These are phyloP conservation scores for Trypanosomatidae sp. DNA, from an alignment of 208 protist genomes.

Conservation along the genomic window DNA sequence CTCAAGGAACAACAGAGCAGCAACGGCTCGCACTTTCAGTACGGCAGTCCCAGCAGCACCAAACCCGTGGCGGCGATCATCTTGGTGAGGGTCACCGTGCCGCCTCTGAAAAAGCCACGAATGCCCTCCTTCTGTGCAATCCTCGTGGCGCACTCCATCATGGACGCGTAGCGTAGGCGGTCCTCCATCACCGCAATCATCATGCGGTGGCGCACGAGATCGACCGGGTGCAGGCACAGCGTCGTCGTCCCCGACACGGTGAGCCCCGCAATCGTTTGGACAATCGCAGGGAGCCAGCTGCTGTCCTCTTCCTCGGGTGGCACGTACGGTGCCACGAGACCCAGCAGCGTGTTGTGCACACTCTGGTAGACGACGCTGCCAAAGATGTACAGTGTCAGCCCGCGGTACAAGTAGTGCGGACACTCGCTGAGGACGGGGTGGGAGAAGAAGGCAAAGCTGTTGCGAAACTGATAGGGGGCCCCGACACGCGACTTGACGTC, in stretches of 20 bases:
- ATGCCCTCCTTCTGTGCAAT: conserved; percentile 64
- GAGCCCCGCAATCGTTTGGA: conserved; percentile 51
- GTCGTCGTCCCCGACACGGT: conserved; percentile 58
- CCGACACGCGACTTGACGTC: conserved; percentile 63
- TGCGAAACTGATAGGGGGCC: conserved; percentile 58
- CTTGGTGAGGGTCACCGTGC: conserved; percentile 53
- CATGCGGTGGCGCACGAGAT: conserved; percentile 74
- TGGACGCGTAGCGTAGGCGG: conserved; percentile 51
- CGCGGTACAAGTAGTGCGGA: conserved; percentile 72
- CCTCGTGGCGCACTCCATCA: conserved; percentile 56
- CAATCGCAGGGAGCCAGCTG: conserved; percentile 36
- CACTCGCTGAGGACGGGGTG: conserved; percentile 64
- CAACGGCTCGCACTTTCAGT: conserved; percentile 9
- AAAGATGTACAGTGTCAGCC: conserved; percentile 63
- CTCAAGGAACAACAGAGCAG: too few species aligned
- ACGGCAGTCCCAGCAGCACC: conserved; percentile 33
- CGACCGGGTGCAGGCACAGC: conserved; percentile 71
- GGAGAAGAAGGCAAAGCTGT: conserved; percentile 77
- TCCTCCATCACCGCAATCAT: conserved; percentile 82
- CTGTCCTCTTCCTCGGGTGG: conserved; percentile 33
- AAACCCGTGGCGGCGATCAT: conserved; percentile 52
- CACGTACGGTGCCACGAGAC: conserved; percentile 38
- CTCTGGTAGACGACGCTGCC: conserved; percentile 65
- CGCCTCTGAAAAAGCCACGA: conserved; percentile 70
- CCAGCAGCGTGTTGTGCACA: conserved; percentile 42